Evolutionary conservation across 2,329 filamentous ascomycete genomes (phyloP), one percentile per base, ranked within the genome.

Genomic region (Hypoxylon sp.): DNA sequence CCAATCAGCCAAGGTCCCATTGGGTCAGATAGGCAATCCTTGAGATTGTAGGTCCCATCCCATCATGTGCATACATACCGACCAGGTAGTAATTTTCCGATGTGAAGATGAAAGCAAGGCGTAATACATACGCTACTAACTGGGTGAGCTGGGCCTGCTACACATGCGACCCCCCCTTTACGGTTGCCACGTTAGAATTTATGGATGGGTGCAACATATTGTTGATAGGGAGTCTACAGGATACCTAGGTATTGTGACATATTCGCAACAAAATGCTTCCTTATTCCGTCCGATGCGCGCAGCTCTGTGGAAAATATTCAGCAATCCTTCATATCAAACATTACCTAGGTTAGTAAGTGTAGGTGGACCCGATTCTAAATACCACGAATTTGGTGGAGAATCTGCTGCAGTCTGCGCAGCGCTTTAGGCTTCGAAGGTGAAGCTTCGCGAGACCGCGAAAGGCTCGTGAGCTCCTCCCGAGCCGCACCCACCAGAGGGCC

Each of bases 401-500:
- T 79, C 62, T 78, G 77, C 42, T 75, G 77, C 14, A 82, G 75
- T 36, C 80, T 75, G 48, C 75, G 71, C 6, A 82, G 68, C 1
- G 80, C 79, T 40, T 71, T 77, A 3, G 78, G 70, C 60, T 72
- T 69, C 9, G 75, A 69, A 12, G 72, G 68, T 7, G 60, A 71
- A 36, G 68, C 67, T 14, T 66, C 65, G 32, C 65, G 44, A 11
- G 61, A 58, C 26, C 74, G 70, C 54, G 78, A 73, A 22, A 82
- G 74, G 24, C 79, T 74, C 49, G 84, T 78, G 18, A 91, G 75
- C 73, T 92, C 89, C 46, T 77, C 76, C 60, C 79, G 80, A 3
- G 89, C 89, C 64, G 86, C 82, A 51, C 81, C 78, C 8, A 88
- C 83, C 32, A 90, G 78, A 2, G 84, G 81, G 28, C 82, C 77